Evolutionary conservation across 1,284 basidiomycete species (phyloP).

Genomic region (Kalmanozyma brasiliensis): DNA sequence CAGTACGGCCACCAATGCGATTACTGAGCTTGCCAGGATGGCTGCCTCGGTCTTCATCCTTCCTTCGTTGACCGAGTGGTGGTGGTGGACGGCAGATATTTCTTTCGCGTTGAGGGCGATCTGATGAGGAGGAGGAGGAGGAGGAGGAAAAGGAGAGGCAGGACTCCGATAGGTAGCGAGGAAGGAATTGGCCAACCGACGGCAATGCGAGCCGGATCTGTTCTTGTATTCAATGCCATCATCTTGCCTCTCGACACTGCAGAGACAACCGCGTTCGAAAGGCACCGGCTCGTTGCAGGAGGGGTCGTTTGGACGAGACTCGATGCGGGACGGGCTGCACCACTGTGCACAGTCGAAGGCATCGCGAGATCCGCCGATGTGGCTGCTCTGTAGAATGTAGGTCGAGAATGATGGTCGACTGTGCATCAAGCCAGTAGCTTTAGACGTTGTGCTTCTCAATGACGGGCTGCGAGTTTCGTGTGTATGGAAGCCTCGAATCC

Average conservation of each 20-base stretch:
- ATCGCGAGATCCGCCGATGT: no score
- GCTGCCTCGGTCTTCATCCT: constrained; percentile 22
- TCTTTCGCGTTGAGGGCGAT: neutral
- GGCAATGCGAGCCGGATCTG: no score
- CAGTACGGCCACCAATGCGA: constrained; percentile 29
- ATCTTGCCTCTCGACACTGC: no score
- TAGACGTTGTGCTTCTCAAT: no score
- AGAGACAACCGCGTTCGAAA: no score
- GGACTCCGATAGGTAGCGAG: no score
- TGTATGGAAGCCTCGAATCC: constrained; percentile 2
- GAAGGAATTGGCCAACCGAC: no score
- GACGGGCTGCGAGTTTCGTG: constrained; percentile 1
- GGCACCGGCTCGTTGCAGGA: constrained; percentile 7
- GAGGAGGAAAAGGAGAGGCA: neutral
- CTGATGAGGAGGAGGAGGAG: neutral
- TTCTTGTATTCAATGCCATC: constrained; percentile 19
- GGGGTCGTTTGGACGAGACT: constrained; percentile 6
- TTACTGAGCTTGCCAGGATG: constrained; percentile 18
- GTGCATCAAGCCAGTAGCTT: no score
- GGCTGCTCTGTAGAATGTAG: no score
- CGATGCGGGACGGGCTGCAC: no score
- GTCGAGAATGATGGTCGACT: no score
- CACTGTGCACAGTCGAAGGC: no score
- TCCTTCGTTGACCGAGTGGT: neutral
- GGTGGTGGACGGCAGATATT: neutral